A percentile compares a stretch with the other conserved stretches of the same genome.
phyloP scores from a whole-genome alignment of 2,329 filamentous ascomycete genomes.

The Colletotrichum sp. region DNA sequence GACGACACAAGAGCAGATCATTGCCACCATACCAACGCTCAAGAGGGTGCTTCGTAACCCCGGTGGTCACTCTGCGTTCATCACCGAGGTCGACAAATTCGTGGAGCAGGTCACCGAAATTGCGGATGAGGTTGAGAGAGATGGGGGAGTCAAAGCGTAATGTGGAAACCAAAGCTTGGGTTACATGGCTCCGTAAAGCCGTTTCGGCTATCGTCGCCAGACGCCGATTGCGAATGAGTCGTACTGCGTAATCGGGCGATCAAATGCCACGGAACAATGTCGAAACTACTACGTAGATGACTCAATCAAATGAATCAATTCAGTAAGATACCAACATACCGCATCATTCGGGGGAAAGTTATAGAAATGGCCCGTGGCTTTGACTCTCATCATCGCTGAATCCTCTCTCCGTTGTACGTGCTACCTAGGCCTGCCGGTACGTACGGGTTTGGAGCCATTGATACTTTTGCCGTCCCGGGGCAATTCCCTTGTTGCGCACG shows the following conservation, averaged over 20 bases:
- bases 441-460: background rate
- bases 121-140: background rate
- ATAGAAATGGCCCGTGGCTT: background rate
- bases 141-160: background rate
- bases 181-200: background rate
- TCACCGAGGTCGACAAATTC: background rate
- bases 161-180: background rate
- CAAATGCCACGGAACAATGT: background rate
- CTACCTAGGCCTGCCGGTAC: background rate
- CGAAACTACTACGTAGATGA: background rate
- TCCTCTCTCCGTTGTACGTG: background rate
- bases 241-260: background rate
- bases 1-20: background rate
- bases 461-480: background rate
- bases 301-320: background rate
- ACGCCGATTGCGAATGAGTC: background rate
- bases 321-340: background rate
- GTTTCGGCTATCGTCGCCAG: background rate
- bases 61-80: conserved; percentile 1
- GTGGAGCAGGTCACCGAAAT: background rate
- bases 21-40: background rate
- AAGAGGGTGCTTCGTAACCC: background rate
- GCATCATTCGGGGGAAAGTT: background rate
- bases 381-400: background rate
- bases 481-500: background rate